Evolutionary conservation across 148 eudicot genomes (phyloP).

Genomic region (Vaccinium corymbosum): DNA sequence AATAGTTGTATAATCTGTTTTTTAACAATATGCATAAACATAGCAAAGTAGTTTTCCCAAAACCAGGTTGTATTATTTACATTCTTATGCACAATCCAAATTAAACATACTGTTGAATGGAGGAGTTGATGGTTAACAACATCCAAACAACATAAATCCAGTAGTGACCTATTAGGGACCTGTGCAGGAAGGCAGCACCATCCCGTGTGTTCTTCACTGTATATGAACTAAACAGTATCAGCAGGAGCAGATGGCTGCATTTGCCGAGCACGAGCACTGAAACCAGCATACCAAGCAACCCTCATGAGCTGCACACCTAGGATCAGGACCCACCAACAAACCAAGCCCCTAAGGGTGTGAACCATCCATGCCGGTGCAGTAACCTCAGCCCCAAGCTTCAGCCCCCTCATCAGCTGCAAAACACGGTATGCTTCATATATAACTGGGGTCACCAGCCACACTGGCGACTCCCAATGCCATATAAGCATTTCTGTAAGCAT

Average conservation of each 20-base stretch:
- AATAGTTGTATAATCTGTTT: not conserved
- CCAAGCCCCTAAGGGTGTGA: constrained; percentile 74
- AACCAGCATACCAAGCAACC: constrained; percentile 97
- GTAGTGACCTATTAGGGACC: not conserved
- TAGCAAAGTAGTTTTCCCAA: not conserved
- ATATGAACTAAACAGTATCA: constrained; percentile 9
- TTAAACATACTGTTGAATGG: not conserved
- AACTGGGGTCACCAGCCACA: constrained; percentile 92
- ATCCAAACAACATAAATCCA: not conserved
- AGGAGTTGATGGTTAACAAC: not conserved
- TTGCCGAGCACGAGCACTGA: constrained; percentile 46
- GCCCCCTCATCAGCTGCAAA: constrained; percentile 93
- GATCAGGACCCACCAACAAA: constrained; percentile 94
- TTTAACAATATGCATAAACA: not conserved
- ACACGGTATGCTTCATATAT: constrained; percentile 82
- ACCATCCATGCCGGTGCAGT: constrained; percentile 69
- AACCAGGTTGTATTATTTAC: not conserved
- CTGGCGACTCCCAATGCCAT: constrained; percentile 96
- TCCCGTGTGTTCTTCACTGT: constrained; percentile 2
- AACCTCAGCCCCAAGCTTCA: constrained; percentile 85
- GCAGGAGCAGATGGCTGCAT: constrained; percentile 24
- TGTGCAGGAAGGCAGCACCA: not conserved
- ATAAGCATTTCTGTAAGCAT: constrained; percentile 82
- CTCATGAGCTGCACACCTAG: constrained; percentile 97
- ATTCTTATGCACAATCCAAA: not conserved